Evolutionary conservation across 2,329 filamentous ascomycete genomes (phyloP).

Genomic region (Colletotrichum lupini): DNA sequence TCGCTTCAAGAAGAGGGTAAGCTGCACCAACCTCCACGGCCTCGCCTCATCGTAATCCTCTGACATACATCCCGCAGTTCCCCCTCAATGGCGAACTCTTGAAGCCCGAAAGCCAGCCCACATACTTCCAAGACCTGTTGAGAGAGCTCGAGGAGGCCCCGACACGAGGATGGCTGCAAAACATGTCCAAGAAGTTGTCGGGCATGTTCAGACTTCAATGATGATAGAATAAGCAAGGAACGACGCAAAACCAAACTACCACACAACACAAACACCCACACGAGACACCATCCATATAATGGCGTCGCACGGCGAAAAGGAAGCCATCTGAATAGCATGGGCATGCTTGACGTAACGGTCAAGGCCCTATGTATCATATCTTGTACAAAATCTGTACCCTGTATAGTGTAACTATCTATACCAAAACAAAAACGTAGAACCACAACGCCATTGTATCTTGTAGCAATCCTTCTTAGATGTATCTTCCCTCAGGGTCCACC

Average conservation of each 20-base stretch:
- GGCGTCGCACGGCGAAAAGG: not conserved
- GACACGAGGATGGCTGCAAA: slow-evolving; percentile 63
- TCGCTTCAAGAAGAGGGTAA: slow-evolving; percentile 67
- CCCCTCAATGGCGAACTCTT: slow-evolving; percentile 60
- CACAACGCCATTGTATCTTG: slow-evolving; percentile 18
- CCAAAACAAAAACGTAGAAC: slow-evolving; percentile 22
- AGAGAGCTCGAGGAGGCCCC: slow-evolving; percentile 73
- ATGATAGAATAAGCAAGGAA: slow-evolving; percentile 24
- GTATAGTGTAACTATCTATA: slow-evolving; percentile 35
- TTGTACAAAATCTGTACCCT: slow-evolving; percentile 36
- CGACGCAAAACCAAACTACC: not conserved
- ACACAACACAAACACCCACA: not conserved
- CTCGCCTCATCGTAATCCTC: not conserved
- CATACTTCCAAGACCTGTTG: slow-evolving; percentile 71
- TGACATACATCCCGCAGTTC: slow-evolving; percentile 39
- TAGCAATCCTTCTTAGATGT: slow-evolving; percentile 67
- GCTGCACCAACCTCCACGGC: slow-evolving; percentile 26
- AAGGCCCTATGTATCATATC: slow-evolving; percentile 27
- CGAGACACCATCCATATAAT: no score
- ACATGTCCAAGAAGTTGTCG: slow-evolving; percentile 64
- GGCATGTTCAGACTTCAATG: slow-evolving; percentile 70
- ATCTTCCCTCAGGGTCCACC: slow-evolving; percentile 85
- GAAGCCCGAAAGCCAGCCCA: slow-evolving; percentile 70
- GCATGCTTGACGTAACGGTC: not conserved
- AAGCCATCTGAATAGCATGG: not conserved